A percentile compares a stretch with the other conserved stretches of the same genome.
These are phyloP conservation scores for Harrya chromipes DNA, from an alignment of 768 basidiomycete species.

Conservation along the genomic window DNA sequence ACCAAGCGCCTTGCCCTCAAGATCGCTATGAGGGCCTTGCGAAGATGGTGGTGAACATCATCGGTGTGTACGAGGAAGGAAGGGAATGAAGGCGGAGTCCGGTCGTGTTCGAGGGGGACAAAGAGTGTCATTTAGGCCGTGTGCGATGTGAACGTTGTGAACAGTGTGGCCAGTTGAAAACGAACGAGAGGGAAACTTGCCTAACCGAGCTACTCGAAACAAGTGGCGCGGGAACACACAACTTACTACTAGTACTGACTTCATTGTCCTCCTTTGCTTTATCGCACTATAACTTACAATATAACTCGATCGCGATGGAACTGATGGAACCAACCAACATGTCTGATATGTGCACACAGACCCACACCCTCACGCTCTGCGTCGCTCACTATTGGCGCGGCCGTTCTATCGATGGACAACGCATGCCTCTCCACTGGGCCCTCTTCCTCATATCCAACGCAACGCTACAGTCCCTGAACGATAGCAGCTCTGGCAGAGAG, in stretches of 20 bases:
- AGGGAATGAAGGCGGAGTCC: slow-evolving; percentile 48
- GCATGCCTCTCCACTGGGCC: slow-evolving; percentile 29
- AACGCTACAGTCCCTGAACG: slow-evolving; percentile 15
- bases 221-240: slow-evolving; percentile 32
- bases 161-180: slow-evolving; percentile 22
- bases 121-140: slow-evolving; percentile 56
- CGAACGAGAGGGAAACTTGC: slow-evolving; percentile 12
- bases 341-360: slow-evolving; percentile 7
- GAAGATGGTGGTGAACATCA: slow-evolving; percentile 46
- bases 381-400: slow-evolving; percentile 32
- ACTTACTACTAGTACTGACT: slow-evolving; percentile 1
- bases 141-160: slow-evolving; percentile 29
- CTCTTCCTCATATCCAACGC: slow-evolving; percentile 29
- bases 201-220: slow-evolving; percentile 9
- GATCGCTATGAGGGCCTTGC: slow-evolving; percentile 60
- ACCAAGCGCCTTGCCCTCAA: no score
- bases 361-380: slow-evolving; percentile 23
- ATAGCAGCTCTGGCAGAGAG: slow-evolving; percentile 22
- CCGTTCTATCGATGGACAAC: slow-evolving; percentile 17
- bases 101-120: slow-evolving; percentile 52
- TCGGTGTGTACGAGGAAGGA: slow-evolving; percentile 51
- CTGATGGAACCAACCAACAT: slow-evolving; percentile 7
- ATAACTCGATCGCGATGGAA: no score
- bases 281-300: slow-evolving; percentile 13
- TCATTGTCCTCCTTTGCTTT: slow-evolving; percentile 16